Evolutionary conservation across 371 early-diverging fungal species (phyloP), one percentile per base, ranked within the genome.

Genomic region (Saksenaea vasiformis): DNA sequence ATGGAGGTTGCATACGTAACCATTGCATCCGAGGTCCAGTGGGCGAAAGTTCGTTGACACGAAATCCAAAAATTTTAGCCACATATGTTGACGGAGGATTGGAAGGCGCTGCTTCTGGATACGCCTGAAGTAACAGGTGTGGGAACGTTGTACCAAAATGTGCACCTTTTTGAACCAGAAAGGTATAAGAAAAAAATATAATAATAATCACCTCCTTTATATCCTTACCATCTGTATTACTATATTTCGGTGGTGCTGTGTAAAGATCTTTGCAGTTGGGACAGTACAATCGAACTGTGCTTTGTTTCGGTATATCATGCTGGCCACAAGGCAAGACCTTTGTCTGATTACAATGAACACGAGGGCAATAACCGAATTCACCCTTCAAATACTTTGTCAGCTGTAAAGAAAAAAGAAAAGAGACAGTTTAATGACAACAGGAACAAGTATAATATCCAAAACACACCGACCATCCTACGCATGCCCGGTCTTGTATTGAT

Each of bases 131-230:
- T 62, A 98, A 87, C 69, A 98, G 83, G 72, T 96, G 94, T 27
- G 97, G 92, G 78, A 98, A 96, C 9, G 97, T 93, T 7, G 93
- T 92, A 19, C 98, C 98, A 85, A 98, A 99, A 71, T 91, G 93
- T 26, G 97, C 93, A 41, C 98, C 86, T 89, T n/a, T n/a, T n/a
- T 19, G 22, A n/a, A 31, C 43, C 1, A 58, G 10, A 58, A 31
- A n/a, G n/a, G 36, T 27, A n/a, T n/a, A n/a, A n/a, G n/a, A n/a
- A n/a, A n/a, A n/a, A n/a, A n/a, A n/a, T n/a, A n/a, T n/a, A n/a
- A n/a, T n/a, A n/a, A n/a, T n/a, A 38, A 3, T n/a, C 15, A 26
- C 24, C 15, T 1, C n/a, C 58, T 54, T 41, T 38, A 24, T 13
- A 17, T 31, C 15, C 58, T 67, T 82, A 87, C 90, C 97, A 80